Percentiles rank a stretch among this genome's conserved stretches.
Conservation (phyloP, 2,329 filamentous ascomycete species). For the Colletotrichum tofieldiae region DNA sequence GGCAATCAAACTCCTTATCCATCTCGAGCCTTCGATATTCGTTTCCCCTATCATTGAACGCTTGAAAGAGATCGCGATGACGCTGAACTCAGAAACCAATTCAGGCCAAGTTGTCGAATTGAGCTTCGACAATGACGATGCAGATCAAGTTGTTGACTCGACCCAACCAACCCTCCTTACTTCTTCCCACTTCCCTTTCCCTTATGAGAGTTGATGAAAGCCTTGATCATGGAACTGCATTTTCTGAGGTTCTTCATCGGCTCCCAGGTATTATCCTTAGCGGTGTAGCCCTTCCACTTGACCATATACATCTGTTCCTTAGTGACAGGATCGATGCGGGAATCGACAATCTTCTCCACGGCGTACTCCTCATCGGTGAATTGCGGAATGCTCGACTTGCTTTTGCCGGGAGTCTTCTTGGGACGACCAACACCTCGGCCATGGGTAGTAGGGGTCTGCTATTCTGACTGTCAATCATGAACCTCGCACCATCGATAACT, state of each 20-base stretch:
- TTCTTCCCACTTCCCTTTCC: conserved; percentile 13
- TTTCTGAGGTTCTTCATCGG: conserved; percentile 61
- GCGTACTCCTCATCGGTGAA: conserved; percentile 56
- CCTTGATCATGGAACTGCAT: conserved; percentile 54
- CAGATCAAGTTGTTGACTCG: not conserved
- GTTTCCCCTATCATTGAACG: not conserved
- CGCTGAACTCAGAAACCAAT: not conserved
- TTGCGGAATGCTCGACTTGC: not conserved
- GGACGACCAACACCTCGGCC: conserved; percentile 22
- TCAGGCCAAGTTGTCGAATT: not conserved
- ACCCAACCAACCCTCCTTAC: too few relatives aligned
- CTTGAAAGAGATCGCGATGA: not conserved
- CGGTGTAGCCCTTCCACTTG: conserved; percentile 67
- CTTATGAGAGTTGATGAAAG: conserved; percentile 2
- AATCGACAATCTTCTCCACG: conserved; percentile 64
- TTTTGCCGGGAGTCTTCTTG: conserved; percentile 6
- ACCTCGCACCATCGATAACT: not conserved
- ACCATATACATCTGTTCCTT: conserved; percentile 62
- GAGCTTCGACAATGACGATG: not conserved
- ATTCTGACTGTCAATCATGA: not conserved
- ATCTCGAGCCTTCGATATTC: not conserved
- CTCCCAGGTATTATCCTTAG: conserved; percentile 68
- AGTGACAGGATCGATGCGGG: conserved; percentile 55
- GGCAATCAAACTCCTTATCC: not conserved
- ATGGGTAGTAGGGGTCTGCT: not conserved